A percentile compares a stretch with the other conserved stretches of the same genome.
phyloP scores from a whole-genome alignment of 371 early-diverging fungal species.

The Mortierella sp. region DNA sequence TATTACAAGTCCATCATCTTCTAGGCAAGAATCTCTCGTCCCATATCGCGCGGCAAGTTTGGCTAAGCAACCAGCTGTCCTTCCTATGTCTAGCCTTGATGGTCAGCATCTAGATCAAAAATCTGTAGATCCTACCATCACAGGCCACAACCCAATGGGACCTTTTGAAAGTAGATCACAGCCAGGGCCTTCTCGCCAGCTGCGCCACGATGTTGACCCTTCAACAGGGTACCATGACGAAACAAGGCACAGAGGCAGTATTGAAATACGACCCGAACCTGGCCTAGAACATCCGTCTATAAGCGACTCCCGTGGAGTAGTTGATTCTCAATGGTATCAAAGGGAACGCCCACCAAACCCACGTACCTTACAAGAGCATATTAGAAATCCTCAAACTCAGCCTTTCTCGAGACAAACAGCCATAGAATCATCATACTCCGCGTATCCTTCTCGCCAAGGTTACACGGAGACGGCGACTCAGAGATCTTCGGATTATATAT shows the following conservation, averaged over 20 bases:
- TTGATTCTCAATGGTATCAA: background rate
- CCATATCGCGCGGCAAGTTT: background rate
- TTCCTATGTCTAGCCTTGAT: background rate
- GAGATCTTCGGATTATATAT: background rate
- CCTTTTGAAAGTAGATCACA: background rate
- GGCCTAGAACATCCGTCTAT: background rate
- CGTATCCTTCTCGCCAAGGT: conserved; percentile 13
- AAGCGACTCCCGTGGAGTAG: conserved; percentile 1
- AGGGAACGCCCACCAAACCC: conserved; percentile 1
- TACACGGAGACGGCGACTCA: background rate
- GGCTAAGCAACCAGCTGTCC: background rate
- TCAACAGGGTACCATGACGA: conserved; percentile 7
- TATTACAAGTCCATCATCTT: background rate
- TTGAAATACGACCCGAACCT: background rate
- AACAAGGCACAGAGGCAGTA: background rate
- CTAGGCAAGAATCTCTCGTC: background rate
- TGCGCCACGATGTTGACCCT: background rate
- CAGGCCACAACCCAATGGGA: background rate
- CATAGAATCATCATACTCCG: background rate
- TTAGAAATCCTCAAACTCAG: conserved; percentile 2
- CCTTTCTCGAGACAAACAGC: background rate
- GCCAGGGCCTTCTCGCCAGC: background rate
- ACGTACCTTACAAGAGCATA: background rate
- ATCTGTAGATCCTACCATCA: background rate
- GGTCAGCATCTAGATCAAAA: conserved; percentile 8